Evolutionary conservation across 257 asterid genomes (phyloP).

Genomic region (Leptodermis oblonga): DNA sequence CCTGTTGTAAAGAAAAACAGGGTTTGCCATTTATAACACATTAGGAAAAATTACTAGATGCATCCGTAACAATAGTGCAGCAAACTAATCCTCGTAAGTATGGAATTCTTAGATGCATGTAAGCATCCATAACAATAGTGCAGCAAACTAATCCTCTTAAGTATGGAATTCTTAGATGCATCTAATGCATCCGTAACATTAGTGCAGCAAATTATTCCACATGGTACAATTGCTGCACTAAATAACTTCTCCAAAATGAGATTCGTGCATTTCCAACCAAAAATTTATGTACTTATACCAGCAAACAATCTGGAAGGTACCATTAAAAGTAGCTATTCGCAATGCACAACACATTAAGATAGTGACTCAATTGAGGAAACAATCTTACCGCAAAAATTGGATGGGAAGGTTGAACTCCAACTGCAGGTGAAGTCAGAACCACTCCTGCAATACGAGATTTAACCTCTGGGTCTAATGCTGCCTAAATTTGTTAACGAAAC

Average conservation of each 20-base stretch:
- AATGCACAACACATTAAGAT: neutral
- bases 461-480: slow-evolving; percentile 73
- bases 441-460: slow-evolving; percentile 52
- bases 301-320: neutral
- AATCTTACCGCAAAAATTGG: slow-evolving; percentile 62
- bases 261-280: too few species aligned
- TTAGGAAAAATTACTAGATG: neutral
- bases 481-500: slow-evolving; percentile 36
- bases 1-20: slow-evolving; percentile 30
- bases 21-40: too few species aligned
- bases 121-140: neutral
- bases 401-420: slow-evolving; percentile 88
- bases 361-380: neutral
- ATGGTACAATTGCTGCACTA: too few species aligned
- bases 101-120: too few species aligned
- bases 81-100: too few species aligned
- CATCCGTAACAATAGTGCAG: neutral
- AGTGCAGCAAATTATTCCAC: neutral
- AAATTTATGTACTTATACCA: neutral
- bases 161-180: too few species aligned
- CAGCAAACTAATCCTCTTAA: neutral
- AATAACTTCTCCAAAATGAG: too few species aligned
- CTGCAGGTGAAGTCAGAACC: slow-evolving; percentile 88
- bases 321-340: neutral
- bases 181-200: neutral